Evolutionary conservation across 2,329 filamentous ascomycete species (phyloP), one percentile per base, ranked within the genome.

Genomic region (Cladophialophora carrionii): DNA sequence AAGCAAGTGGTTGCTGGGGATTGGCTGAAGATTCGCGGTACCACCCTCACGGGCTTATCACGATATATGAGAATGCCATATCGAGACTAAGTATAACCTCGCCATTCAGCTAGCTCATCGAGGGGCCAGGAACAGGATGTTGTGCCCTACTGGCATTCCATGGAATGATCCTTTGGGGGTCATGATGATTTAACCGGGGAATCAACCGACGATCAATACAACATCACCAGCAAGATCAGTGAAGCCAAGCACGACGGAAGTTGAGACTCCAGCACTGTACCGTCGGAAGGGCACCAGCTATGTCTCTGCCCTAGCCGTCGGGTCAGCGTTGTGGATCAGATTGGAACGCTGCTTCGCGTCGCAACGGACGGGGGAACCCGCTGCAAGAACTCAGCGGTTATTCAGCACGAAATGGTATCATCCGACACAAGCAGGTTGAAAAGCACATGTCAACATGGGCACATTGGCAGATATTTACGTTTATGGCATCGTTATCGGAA

Each of bases 1-100:
- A 65, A 81, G 83, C 59, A 89, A 89, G 80, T 76, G 83, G 80
- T 78, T 82, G 70, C 78, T 92, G 70, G 87, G 87, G 49, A 91
- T 92, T 73, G 58, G 49, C n/a, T 63, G 49, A 66, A 29, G 6
- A 17, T 7, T 22, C 12, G 22, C 20, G 26, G 10, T 17, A 20
- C 9, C n/a, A 29, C 14, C n/a, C 3, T 17, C 20, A 20, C 14
- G 4, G 10, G 17, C 9, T 24, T 12, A 12, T 12, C 8, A 29
- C 12, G 8, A 51, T 29, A 14, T n/a, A 22, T 3, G 4, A 17
- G 9, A 51, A 51, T 8, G 10, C 6, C 48, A 24, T 12, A 24
- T 26, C 5, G 46, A 49, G 46, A 8, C 20, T 14, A 10, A 51
- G 48, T 26, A 20, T 8, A 9, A 26, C 48, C 37, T 41, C 8